phyloP scores from a whole-genome alignment of 768 basidiomycete species.

The Boletus rubroflammeus region DNA sequence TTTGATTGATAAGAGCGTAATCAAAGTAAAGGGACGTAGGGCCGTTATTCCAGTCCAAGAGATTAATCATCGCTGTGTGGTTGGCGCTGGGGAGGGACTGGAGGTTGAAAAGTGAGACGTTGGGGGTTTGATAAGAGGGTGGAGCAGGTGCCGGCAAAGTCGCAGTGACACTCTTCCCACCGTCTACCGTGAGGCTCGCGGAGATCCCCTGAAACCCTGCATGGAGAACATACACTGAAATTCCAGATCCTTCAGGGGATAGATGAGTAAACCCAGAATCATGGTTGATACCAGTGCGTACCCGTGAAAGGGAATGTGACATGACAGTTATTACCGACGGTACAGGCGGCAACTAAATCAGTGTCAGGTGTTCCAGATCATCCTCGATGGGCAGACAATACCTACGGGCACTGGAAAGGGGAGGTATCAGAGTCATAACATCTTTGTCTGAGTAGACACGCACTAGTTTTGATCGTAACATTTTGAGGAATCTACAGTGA shows the following conservation, averaged over 20 bases:
- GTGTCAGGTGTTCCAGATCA: neutral
- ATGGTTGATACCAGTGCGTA: neutral
- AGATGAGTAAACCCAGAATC: neutral
- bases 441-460: neutral
- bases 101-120: slow-evolving; percentile 14
- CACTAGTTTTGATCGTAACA: slow-evolving; percentile 18
- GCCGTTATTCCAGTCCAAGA: slow-evolving; percentile 8
- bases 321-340: neutral
- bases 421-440: neutral
- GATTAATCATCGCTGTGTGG: slow-evolving; percentile 9
- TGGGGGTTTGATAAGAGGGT: slow-evolving; percentile 11
- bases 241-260: slow-evolving; percentile 11
- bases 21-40: slow-evolving; percentile 12
- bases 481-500: slow-evolving; percentile 9
- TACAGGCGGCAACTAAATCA: slow-evolving; percentile 9
- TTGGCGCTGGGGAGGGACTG: slow-evolving; percentile 7
- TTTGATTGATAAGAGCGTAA: slow-evolving; percentile 15
- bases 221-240: slow-evolving; percentile 10
- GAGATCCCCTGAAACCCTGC: slow-evolving; percentile 11
- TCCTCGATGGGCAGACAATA: neutral
- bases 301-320: slow-evolving; percentile 17
- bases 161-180: neutral
- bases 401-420: slow-evolving; percentile 9
- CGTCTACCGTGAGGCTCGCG: slow-evolving; percentile 14
- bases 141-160: slow-evolving; percentile 4